Base-by-base conservation (phyloP, 2,329 filamentous ascomycete species). In the Epichloe brachyelytri region DNA sequence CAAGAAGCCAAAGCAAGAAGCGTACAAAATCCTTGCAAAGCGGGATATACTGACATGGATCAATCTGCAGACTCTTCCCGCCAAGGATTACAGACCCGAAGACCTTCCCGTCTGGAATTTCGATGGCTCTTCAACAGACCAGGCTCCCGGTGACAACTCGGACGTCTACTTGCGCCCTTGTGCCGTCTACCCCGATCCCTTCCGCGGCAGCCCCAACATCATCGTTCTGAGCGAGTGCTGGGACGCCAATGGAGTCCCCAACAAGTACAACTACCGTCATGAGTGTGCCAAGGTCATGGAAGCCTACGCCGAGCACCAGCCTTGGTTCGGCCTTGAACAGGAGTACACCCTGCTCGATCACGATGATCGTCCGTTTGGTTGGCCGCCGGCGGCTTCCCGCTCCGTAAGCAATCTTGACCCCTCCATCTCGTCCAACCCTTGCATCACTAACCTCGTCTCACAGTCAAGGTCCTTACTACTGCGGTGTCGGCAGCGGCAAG, bases 321-420 rank as follows among this genome's bases (percentile, higher is more conserved):
- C 93, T 65, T 97, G 91, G 93, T 98, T 97, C 72, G 93, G 93
- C 72, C 83, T 98, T 17, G 91, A 95, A 70, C 91, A 97, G 69
- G 91, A 97, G 72, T 97, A 97, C 80, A 97, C 69, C 8, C 62
- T 71, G 12, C 64, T 97, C 61, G 90, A 91, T 65, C 73, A 82
- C 60, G 80, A 84, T 61, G 86, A 89, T 70, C 85, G 88, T 73
- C 93, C 93, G 51, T 96, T 89, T 65, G 93, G 93, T 74, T 71
- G 69, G 69, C 70, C 57, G 38, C 56, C 71, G 83, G 84, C 65
- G 88, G 88, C 65, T 95, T 84, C 84, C 89, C 58, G 89, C 86
- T 68, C 88, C 90, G 60, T 66, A 60, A 57, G 63, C 55, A 7
- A 7, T 10, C 26, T 30, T 30, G 26, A 30, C 26, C 26, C 26